These are phyloP conservation scores for Yamadazyma blattariae DNA, from an alignment of 1,139 yeast species.

Conservation along the genomic window DNA sequence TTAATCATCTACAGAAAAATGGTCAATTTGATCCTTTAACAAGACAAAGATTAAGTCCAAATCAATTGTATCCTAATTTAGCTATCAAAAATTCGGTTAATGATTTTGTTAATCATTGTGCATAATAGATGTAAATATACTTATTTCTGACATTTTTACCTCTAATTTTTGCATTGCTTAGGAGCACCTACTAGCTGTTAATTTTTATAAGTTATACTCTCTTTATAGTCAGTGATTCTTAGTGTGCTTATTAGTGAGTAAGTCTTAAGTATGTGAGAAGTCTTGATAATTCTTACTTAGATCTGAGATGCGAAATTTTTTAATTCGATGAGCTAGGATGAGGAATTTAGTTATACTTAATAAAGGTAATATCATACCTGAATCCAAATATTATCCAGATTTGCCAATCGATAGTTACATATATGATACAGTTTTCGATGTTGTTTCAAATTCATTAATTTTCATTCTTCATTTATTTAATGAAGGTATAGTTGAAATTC, in stretches of 20 bases:
- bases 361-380: conserved; percentile 50
- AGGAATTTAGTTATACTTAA: conserved; percentile 58
- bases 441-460: conserved; percentile 70
- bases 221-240: no score
- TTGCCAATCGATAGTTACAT: conserved; percentile 53
- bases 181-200: no score
- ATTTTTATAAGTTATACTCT: no score
- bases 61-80: conserved; percentile 43
- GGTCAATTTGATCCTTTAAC: conserved; percentile 38
- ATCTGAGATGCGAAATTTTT: not conserved
- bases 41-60: conserved; percentile 32
- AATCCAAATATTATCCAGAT: conserved; percentile 58
- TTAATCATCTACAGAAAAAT: conserved; percentile 34
- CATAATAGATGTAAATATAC: not conserved
- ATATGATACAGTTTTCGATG: conserved; percentile 81
- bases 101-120: conserved; percentile 1
- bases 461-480: conserved; percentile 64
- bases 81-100: conserved; percentile 39
- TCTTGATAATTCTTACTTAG: no score
- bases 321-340: conserved; percentile 29
- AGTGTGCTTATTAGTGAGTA: no score
- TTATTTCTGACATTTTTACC: no score
- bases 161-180: no score
- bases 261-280: no score
- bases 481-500: conserved; percentile 50